These are phyloP conservation scores for Fraxinus paxiana DNA, from an alignment of 305 asterid species.

Conservation along the genomic window DNA sequence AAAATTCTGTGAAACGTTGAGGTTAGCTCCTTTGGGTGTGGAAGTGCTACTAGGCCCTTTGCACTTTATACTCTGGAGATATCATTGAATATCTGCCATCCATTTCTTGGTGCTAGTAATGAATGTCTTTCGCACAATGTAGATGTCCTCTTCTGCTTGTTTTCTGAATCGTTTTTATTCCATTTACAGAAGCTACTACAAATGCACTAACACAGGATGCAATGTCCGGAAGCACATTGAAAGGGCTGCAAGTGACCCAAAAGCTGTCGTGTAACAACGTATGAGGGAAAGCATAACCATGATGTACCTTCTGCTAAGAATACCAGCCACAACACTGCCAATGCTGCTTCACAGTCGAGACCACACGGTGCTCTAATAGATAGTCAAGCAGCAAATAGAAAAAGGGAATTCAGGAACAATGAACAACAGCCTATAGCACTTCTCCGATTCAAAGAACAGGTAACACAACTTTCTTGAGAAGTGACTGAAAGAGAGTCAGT, in stretches of 20 bases:
- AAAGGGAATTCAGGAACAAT: conserved; percentile 38
- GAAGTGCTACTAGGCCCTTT: neutral
- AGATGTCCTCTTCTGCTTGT: neutral
- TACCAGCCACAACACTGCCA: conserved; percentile 58
- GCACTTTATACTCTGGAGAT: neutral
- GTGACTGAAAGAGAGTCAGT: neutral
- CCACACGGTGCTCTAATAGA: conserved; percentile 35
- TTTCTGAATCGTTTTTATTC: conserved; percentile 2
- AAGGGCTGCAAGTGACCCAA: conserved; percentile 73
- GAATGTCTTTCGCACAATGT: neutral
- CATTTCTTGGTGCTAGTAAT: neutral
- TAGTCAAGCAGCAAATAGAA: conserved; percentile 27
- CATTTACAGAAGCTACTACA: conserved; percentile 76
- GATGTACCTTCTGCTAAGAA: conserved; percentile 70
- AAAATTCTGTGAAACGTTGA: neutral
- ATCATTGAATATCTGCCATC: neutral
- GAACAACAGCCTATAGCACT: conserved; percentile 56
- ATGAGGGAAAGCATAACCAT: conserved; percentile 84
- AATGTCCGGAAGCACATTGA: conserved; percentile 83
- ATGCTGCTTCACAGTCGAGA: conserved; percentile 44
- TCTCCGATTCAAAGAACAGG: conserved; percentile 62
- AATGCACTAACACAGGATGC: conserved; percentile 68
- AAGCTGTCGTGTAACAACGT: conserved; percentile 84
- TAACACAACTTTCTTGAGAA: conserved; percentile 28
- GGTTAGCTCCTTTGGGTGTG: neutral